Evolutionary conservation across 768 basidiomycete species (phyloP), one percentile per base, ranked within the genome.

Genomic region (Melanogaster broomeanus): DNA sequence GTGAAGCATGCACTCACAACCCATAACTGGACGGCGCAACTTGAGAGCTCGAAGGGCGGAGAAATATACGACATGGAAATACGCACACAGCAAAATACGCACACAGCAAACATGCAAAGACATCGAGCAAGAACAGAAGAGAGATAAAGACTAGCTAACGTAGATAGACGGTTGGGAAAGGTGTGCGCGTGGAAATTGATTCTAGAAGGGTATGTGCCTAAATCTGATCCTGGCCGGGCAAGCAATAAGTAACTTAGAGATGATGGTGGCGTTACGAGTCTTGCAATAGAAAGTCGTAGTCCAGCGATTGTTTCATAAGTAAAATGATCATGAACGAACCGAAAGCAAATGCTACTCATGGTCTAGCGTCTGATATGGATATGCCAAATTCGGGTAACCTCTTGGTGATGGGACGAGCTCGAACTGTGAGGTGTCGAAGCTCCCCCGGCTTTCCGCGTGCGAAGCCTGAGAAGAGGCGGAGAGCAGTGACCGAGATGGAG

Each of bases 401-500:
- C 68, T 77, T 77, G 35, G 84, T 19, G 59, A 75, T 21, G 81
- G 77, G 27, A 86, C 77, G 33, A 85, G 77, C 68, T 88, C 87
- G 60, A 86, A 87, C 60, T 85, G 83, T 15, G 83, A 81, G 13
- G 72, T 74, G 59, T 89, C 85, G 51, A 84, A 77, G 61, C 82
- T 85, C 33, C 77, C 76, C 19, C 76, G 70, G 48, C 74, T 75
- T 43, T 71, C 73, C 50, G 51, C 44, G 15, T 61, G 51, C 30
- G 63, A 60, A 48, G 58, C 53, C 56, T 60, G 61, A 44, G 64
- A 64, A 42, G 52, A 43, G 15, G 58, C 30, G 5, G 63, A 61
- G 21, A 66, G 44, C 18, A 61, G 55, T 28, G 68, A 65, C 43
- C 55, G 67, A 45, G 61, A 62, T 15, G 67, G 65, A 33, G 71